Base-by-base conservation (phyloP, 441 rosid species). In the Croton setiger region DNA sequence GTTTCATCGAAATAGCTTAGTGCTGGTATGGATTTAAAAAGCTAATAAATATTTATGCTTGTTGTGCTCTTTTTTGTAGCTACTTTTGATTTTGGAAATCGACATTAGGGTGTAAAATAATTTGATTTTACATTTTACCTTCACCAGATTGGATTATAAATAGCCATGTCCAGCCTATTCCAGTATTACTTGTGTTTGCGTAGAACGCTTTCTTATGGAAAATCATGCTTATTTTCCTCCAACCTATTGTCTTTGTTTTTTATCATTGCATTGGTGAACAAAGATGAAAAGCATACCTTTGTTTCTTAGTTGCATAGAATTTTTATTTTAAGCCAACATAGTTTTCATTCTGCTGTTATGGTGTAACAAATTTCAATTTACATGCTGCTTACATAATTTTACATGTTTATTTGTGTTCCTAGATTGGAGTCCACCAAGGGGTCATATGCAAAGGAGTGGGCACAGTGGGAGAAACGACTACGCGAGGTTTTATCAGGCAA, bases 391-490 rank as follows among this genome's bases (percentile, higher is more conserved):
- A 36, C 23, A 5, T 53, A 13, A 41, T 51, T n/a, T 67, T 23
- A 43, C 53, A 51, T 66, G 45, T 33, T 67, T 44, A 45, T 77
- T 76, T 67, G 21, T 57, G 56, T 75, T 35, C n/a, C 60, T 75
- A 95, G 99, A 77, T 80, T 83, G 84, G 98, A 90, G 62, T 81
- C 98, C 18, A 78, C 83, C 41, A 94, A 92, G 75, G 99, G 98
- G 65, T 64, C 97, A 51, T 92, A 87, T 75, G 84, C 80, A 64
- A 79, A 72, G 66, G 94, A 90, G 73, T 94, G 98, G 97, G 73
- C 74, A 59, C 84, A 85, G 72, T 94, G 98, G 99, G 99, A 94
- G 83, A 87, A 84, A 70, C 80, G 76, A 64, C 71, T 90, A 74
- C 84, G 91, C 5, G 81, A 82, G 55, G 75, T 74, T 71, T 66